These are phyloP conservation scores for Cocos nucifera DNA, from an alignment of 176 grass and related monocot species.

Conservation along the genomic window DNA sequence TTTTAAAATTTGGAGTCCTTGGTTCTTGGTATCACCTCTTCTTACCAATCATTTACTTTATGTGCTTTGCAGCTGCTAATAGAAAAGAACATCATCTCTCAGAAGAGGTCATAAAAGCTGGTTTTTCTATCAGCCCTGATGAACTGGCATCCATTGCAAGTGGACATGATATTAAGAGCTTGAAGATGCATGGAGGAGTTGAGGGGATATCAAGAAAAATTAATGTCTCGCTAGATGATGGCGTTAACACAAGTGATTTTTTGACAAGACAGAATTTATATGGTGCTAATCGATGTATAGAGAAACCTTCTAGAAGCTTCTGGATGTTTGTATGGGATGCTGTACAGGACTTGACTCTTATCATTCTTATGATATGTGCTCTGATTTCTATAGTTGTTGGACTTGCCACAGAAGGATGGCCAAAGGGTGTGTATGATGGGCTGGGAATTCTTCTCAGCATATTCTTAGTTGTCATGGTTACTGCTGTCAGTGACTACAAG, in stretches of 20 bases:
- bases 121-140: slow-evolving; percentile 66
- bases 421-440: slow-evolving; percentile 94
- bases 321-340: slow-evolving; percentile 97
- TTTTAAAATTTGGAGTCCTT: neutral
- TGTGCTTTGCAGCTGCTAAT: slow-evolving; percentile 31
- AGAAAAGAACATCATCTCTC: slow-evolving; percentile 51
- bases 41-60: slow-evolving; percentile 1
- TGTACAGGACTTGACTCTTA: slow-evolving; percentile 75
- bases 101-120: slow-evolving; percentile 60
- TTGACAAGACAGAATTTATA: slow-evolving; percentile 59
- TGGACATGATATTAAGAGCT: slow-evolving; percentile 46
- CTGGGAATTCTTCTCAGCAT: slow-evolving; percentile 92
- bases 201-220: slow-evolving; percentile 63
- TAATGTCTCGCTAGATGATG: slow-evolving; percentile 35
- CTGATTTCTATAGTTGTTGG: slow-evolving; percentile 76
- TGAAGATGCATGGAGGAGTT: slow-evolving; percentile 58
- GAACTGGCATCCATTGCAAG: slow-evolving; percentile 78
- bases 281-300: slow-evolving; percentile 51
- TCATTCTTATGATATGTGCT: slow-evolving; percentile 86
- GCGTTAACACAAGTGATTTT: slow-evolving; percentile 36
- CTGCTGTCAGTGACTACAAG: slow-evolving; percentile 85
- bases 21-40: slow-evolving; percentile 3
- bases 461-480: slow-evolving; percentile 84
- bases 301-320: slow-evolving; percentile 89
- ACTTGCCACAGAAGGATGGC: slow-evolving; percentile 80